phyloP scores from a whole-genome alignment of 2,329 filamentous ascomycete species.

The Exophiala alcalophila region DNA sequence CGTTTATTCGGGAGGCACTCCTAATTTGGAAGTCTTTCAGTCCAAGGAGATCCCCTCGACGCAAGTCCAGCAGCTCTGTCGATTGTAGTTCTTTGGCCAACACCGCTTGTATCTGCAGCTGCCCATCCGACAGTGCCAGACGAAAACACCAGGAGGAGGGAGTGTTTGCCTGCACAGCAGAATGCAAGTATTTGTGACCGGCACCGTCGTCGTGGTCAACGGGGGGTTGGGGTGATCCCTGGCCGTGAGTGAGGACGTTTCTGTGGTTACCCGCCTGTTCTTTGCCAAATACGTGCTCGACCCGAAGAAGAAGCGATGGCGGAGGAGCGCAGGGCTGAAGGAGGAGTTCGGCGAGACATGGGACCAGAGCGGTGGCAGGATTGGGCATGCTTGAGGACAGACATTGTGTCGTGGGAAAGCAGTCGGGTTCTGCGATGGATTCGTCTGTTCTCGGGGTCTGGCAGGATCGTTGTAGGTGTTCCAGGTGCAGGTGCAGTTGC shows the following conservation, averaged over 20 bases:
- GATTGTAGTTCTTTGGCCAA: constrained; percentile 25
- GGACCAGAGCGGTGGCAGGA: constrained; percentile 19
- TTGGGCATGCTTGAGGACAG: constrained; percentile 14
- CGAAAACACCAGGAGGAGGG: not conserved
- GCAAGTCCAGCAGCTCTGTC: constrained; percentile 11
- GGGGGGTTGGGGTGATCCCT: constrained; percentile 6
- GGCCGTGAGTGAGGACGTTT: constrained; percentile 4
- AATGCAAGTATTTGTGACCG: no score
- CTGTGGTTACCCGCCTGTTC: constrained; percentile 15
- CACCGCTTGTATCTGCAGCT: constrained; percentile 34
- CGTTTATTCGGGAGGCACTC: constrained; percentile 27
- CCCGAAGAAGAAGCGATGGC: constrained; percentile 29
- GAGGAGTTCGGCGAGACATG: constrained; percentile 34
- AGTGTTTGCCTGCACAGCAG: not conserved
- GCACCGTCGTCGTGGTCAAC: constrained; percentile 1
- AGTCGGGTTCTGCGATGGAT: no score
- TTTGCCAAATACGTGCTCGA: constrained; percentile 30
- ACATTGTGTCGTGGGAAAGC: no score
- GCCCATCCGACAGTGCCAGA: constrained; percentile 31
- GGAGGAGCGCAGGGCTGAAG: constrained; percentile 33
- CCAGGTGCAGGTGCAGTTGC: no score
- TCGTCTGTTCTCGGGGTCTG: no score
- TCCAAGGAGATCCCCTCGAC: constrained; percentile 27
- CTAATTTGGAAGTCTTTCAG: constrained; percentile 30
- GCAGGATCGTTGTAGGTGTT: no score